Conservation (phyloP, 2,329 filamentous ascomycete genomes). For the Sarocladium oryzae region DNA sequence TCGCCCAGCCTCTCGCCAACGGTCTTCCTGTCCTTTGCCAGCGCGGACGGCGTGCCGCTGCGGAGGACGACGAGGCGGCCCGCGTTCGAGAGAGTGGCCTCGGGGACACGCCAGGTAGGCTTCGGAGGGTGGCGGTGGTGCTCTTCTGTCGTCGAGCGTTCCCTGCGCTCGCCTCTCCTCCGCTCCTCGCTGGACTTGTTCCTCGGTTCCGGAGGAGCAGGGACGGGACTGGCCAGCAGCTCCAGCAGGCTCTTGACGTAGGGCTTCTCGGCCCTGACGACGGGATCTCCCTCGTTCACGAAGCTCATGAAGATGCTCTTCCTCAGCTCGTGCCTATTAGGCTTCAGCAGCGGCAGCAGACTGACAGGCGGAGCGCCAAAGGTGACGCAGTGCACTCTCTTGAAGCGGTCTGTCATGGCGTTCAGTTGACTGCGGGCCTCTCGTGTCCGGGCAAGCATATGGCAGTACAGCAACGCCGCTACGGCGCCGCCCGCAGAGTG, state of each 20-base stretch:
- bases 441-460: constrained; percentile 62
- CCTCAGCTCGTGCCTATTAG: constrained; percentile 37
- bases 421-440: constrained; percentile 61
- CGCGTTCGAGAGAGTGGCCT: constrained; percentile 61
- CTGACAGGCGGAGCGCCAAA: constrained; percentile 80
- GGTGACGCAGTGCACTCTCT: constrained; percentile 74
- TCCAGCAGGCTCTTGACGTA: constrained; percentile 69
- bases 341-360: constrained; percentile 60
- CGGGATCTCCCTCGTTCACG: constrained; percentile 81
- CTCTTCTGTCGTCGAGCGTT: constrained; percentile 1
- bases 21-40: constrained; percentile 37
- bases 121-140: constrained; percentile 15
- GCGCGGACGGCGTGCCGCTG: constrained; percentile 33
- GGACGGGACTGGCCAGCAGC: constrained; percentile 58
- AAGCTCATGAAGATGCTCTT: constrained; percentile 75
- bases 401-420: constrained; percentile 62
- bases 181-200: constrained; percentile 9
- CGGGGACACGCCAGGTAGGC: constrained; percentile 59
- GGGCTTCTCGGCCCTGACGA: constrained; percentile 67
- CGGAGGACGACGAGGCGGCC: constrained; percentile 63
- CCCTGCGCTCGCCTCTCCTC: constrained; percentile 1
- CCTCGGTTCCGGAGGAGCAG: constrained; percentile 34
- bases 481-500: constrained; percentile 84
- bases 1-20: constrained; percentile 45
- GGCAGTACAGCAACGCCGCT: constrained; percentile 70